Evolutionary conservation across 2,329 filamentous ascomycete genomes (phyloP).

Genomic region (Colletotrichum liaoningense): DNA sequence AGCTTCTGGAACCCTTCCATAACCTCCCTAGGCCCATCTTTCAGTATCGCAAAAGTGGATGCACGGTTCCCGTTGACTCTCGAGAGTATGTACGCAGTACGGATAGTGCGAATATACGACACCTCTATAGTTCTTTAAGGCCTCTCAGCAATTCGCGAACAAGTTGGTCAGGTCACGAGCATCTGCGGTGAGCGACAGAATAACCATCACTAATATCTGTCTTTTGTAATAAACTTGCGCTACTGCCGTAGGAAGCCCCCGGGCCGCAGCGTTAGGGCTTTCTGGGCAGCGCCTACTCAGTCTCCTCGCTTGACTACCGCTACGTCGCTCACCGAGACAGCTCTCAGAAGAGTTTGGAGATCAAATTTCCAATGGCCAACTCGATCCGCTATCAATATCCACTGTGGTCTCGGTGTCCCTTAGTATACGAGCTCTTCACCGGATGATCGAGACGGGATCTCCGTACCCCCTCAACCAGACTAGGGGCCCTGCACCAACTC

Average conservation of each 20-base stretch:
- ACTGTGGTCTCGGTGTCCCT: constrained; percentile 6
- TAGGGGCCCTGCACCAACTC: neutral
- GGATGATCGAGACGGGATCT: neutral
- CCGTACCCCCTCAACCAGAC: neutral
- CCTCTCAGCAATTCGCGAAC: neutral
- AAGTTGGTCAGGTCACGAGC: neutral
- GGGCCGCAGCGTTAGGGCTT: neutral
- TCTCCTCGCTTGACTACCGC: neutral
- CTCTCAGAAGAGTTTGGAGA: neutral
- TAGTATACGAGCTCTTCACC: constrained; percentile 7
- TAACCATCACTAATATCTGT: neutral
- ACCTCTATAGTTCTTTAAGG: neutral
- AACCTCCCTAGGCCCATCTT: neutral
- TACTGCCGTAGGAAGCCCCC: neutral
- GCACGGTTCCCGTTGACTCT: constrained; percentile 7
- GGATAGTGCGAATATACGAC: neutral
- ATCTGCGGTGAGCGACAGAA: neutral
- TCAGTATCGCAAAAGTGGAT: neutral
- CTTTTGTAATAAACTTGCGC: neutral
- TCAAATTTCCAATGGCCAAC: neutral
- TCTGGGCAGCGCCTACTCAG: neutral
- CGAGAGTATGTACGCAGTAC: neutral
- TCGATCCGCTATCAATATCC: neutral
- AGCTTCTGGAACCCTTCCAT: constrained; percentile 32
- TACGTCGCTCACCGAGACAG: neutral